Percentiles rank a stretch among this genome's conserved stretches.
Conservation (phyloP, 2,329 filamentous ascomycete genomes). For the Penicillium corylophilum region DNA sequence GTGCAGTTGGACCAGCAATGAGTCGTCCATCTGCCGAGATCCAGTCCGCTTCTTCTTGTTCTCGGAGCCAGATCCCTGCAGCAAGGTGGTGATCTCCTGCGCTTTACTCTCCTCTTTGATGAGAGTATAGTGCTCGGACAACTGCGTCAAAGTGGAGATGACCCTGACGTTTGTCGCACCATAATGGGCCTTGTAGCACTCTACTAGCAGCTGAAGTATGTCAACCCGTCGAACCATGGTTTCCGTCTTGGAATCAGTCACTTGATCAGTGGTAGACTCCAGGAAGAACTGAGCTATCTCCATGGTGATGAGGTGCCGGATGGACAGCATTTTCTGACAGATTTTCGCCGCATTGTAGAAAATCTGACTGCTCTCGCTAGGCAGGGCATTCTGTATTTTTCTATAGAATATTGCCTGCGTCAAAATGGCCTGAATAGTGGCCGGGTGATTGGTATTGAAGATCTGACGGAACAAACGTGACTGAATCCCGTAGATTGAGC, state of each 20-base stretch:
- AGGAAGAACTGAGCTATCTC: neutral
- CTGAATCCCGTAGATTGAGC: neutral
- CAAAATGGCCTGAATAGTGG: neutral
- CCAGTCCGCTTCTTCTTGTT: neutral
- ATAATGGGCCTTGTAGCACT: neutral
- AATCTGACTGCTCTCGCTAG: neutral
- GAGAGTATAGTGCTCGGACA: neutral
- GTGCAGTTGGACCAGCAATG: neutral
- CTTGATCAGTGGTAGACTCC: neutral
- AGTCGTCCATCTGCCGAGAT: neutral
- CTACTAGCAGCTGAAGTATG: neutral
- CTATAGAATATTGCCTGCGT: neutral
- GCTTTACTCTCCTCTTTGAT: neutral
- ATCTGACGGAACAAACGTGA: neutral
- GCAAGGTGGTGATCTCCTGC: neutral
- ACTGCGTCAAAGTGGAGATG: neutral
- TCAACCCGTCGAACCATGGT: neutral
- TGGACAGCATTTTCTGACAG: neutral
- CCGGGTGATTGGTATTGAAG: neutral
- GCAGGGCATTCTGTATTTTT: neutral
- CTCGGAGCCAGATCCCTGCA: neutral
- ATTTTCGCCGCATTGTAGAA: neutral
- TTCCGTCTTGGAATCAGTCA: neutral
- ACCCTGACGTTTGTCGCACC: neutral
- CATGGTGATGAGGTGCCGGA: neutral